Percentiles rank a stretch among this genome's conserved stretches.
Evolutionary conservation across 2,329 filamentous ascomycete genomes (phyloP).

Genomic region (Acrocalymma vagum): DNA sequence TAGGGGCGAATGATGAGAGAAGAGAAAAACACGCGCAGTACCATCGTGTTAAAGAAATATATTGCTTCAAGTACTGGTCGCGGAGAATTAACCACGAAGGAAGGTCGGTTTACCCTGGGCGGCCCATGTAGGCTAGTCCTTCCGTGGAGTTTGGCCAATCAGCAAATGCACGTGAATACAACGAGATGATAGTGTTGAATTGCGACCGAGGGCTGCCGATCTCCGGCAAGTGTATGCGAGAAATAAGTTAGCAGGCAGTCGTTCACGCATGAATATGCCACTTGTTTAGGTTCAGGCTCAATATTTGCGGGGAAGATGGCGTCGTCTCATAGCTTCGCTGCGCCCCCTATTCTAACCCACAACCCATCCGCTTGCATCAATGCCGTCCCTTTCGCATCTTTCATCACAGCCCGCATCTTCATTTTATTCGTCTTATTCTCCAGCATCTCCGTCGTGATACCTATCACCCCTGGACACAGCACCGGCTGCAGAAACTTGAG

Average conservation of each 20-base stretch:
- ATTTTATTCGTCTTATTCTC: slow-evolving; percentile 29
- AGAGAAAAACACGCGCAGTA: slow-evolving; percentile 17
- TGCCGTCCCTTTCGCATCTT: slow-evolving; percentile 28
- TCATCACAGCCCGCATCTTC: slow-evolving; percentile 31
- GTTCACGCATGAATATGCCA: too few relatives aligned
- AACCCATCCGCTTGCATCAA: slow-evolving; percentile 28
- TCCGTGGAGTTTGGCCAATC: too few relatives aligned
- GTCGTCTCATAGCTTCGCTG: slow-evolving; percentile 27
- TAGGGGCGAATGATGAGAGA: slow-evolving; percentile 15
- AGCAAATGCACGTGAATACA: too few relatives aligned
- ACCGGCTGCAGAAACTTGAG: slow-evolving; percentile 31
- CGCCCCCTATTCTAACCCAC: slow-evolving; percentile 28
- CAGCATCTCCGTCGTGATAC: slow-evolving; percentile 29
- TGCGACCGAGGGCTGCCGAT: too few relatives aligned
- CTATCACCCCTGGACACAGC: slow-evolving; percentile 31
- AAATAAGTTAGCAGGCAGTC: too few relatives aligned
- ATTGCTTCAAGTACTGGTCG: slow-evolving; percentile 18
- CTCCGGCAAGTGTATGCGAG: too few relatives aligned
- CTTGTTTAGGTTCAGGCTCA: too few relatives aligned
- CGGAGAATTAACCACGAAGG: slow-evolving; percentile 16
- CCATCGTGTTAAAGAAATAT: slow-evolving; percentile 10
- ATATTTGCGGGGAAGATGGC: too few relatives aligned
- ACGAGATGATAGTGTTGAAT: too few relatives aligned
- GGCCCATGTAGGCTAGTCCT: too few relatives aligned
- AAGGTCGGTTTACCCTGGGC: too few relatives aligned